Conservation (phyloP, 441 rosid species). For the Syzygium syzygioides region DNA sequence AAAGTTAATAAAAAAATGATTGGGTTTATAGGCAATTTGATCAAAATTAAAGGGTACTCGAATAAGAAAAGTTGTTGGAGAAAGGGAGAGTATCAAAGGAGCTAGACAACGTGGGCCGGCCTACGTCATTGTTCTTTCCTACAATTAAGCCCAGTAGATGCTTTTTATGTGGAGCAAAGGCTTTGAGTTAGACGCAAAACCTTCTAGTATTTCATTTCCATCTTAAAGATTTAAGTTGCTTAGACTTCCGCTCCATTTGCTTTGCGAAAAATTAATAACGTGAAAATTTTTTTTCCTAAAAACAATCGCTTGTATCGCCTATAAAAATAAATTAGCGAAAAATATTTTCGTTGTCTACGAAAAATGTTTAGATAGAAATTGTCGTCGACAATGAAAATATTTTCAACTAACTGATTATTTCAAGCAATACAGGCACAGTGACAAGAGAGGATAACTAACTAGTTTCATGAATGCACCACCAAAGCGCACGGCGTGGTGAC, state of each 20-base stretch:
- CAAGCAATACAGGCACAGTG: no score
- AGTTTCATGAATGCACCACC: no score
- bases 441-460: no score
- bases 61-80: not conserved
- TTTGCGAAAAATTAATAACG: rapidly evolving
- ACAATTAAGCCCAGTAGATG: not conserved
- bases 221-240: no score
- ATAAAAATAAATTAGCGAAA: no score
- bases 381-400: no score
- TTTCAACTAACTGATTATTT: no score
- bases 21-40: not conserved
- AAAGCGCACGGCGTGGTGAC: no score
- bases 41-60: not conserved
- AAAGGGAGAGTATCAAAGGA: not conserved
- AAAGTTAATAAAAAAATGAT: no score
- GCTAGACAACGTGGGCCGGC: not conserved
- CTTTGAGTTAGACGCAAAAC: not conserved
- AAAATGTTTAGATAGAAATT: no score
- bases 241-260: not conserved
- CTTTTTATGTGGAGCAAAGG: not conserved
- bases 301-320: no score
- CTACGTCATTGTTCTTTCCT: not conserved
- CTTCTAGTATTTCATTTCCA: not conserved
- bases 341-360: no score
- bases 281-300: not conserved